phyloP scores from a whole-genome alignment of 371 early-diverging fungal species.

The Mortierella sp. region DNA sequence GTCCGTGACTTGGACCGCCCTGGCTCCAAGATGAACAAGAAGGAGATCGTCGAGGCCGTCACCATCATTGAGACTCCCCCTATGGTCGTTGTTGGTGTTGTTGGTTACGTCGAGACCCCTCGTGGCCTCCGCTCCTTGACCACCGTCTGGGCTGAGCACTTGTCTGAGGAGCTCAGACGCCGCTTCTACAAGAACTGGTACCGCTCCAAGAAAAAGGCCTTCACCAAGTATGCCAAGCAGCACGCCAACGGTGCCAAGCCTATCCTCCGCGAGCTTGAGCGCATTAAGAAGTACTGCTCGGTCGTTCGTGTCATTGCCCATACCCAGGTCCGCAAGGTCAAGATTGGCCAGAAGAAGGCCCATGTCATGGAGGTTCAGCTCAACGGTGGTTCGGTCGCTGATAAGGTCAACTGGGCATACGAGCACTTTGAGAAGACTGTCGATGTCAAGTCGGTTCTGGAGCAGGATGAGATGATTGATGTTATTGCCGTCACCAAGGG shows the following conservation, averaged over 20 bases:
- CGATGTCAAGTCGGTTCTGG: slow-evolving; percentile 90
- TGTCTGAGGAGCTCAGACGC: slow-evolving; percentile 97
- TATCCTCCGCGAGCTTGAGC: slow-evolving; percentile 93
- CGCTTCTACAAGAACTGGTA: slow-evolving; percentile 99
- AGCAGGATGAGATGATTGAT: slow-evolving; percentile 99
- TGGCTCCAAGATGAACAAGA: slow-evolving; percentile 99
- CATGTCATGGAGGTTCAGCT: slow-evolving; percentile 99
- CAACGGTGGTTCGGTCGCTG: slow-evolving; percentile 98
- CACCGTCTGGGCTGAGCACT: slow-evolving; percentile 99
- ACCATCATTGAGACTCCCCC: slow-evolving; percentile 99
- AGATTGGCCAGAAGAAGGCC: slow-evolving; percentile 98
- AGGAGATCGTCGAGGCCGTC: slow-evolving; percentile 99
- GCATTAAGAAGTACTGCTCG: slow-evolving; percentile 99
- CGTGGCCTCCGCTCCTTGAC: slow-evolving; percentile 97
- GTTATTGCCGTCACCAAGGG: slow-evolving; percentile 99
- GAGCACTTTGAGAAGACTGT: slow-evolving; percentile 98
- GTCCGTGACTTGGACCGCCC: slow-evolving; percentile 99
- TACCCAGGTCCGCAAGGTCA: slow-evolving; percentile 97
- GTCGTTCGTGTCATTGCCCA: slow-evolving; percentile 99
- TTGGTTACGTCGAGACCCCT: slow-evolving; percentile 99
- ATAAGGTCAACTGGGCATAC: slow-evolving; percentile 99
- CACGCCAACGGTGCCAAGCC: slow-evolving; percentile 92
- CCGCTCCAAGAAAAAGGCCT: slow-evolving; percentile 99
- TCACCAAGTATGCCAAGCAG: slow-evolving; percentile 98
- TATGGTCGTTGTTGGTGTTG: slow-evolving; percentile 98